phyloP scores from a whole-genome alignment of 2,329 filamentous ascomycete genomes.

The Fusarium sp. region DNA sequence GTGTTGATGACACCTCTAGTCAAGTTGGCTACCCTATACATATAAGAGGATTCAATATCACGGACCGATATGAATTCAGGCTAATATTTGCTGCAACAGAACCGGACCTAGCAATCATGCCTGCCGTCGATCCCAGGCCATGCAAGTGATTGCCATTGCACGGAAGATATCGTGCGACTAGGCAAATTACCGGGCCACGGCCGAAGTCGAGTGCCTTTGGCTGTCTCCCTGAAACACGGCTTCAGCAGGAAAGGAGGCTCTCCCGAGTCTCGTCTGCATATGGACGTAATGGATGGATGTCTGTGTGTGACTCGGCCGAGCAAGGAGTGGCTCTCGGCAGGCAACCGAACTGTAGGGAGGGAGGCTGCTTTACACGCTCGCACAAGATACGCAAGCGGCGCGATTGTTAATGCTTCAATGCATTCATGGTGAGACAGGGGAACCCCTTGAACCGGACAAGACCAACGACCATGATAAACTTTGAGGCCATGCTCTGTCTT shows the following conservation, averaged over 20 bases:
- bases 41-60: background rate
- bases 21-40: conserved; percentile 11
- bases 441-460: background rate
- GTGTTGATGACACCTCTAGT: background rate
- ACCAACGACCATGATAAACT: background rate
- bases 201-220: background rate
- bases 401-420: background rate
- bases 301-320: conserved; percentile 14
- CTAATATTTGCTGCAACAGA: background rate
- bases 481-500: background rate
- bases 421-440: conserved; percentile 8
- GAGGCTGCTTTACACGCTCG: conserved; percentile 15
- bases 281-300: background rate
- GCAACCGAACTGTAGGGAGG: background rate
- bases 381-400: conserved; percentile 11
- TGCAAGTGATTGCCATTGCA: background rate
- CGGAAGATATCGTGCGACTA: background rate
- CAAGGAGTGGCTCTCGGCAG: conserved; percentile 10
- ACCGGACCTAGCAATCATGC: conserved; percentile 9
- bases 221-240: background rate
- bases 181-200: background rate
- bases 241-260: background rate
- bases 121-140: conserved; percentile 25
- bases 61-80: background rate
- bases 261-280: background rate